Conservation (phyloP, 2,329 filamentous ascomycete genomes). For the Bipolaris bicolor region DNA sequence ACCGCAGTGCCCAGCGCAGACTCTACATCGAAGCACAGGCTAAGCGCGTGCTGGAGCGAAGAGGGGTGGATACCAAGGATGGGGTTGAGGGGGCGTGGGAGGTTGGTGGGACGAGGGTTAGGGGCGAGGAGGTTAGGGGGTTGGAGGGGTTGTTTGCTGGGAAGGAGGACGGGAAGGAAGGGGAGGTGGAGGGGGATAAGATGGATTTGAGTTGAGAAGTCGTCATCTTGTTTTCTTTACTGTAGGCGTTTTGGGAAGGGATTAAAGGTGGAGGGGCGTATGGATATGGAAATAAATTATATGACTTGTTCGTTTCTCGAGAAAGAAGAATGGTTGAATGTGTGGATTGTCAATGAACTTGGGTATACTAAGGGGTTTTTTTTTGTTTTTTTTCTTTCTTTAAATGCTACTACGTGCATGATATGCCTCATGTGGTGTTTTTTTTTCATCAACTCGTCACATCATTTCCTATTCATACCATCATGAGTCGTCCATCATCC, state of each 20-base stretch:
- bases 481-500: neutral
- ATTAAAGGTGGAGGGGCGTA: neutral
- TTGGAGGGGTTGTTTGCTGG: conserved; percentile 37
- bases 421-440: no score
- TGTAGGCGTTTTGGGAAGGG: no score
- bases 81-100: conserved; percentile 44
- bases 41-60: conserved; percentile 74
- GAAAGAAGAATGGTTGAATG: no score
- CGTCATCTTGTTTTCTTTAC: no score
- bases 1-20: conserved; percentile 67
- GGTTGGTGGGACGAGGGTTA: conserved; percentile 22
- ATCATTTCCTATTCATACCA: neutral
- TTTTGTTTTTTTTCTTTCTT: no score
- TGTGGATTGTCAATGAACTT: no score
- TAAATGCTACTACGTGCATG: neutral
- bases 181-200: conserved; percentile 17
- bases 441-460: no score
- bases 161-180: neutral
- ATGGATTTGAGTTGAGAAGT: conserved; percentile 34
- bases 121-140: conserved; percentile 38
- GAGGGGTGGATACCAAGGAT: conserved; percentile 64
- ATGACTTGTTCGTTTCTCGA: neutral
- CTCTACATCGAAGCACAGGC: conserved; percentile 86
- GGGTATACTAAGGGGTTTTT: neutral
- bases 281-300: neutral